phyloP scores from a whole-genome alignment of 257 asterid species.

The Scutellaria galericulata region DNA sequence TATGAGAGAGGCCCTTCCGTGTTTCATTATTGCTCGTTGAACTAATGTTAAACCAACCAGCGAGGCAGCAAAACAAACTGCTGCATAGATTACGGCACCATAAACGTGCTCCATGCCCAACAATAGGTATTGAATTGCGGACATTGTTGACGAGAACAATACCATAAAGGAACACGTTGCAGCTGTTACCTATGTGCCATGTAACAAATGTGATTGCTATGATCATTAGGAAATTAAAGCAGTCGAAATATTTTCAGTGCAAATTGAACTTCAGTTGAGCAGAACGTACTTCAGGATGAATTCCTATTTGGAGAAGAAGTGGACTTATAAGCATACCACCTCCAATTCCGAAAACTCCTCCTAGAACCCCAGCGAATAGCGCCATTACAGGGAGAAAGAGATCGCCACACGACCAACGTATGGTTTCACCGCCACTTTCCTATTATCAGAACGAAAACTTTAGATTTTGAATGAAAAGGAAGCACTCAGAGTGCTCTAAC shows the following conservation, averaged over 20 bases:
- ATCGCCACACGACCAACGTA: slow-evolving; percentile 33
- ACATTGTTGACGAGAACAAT: slow-evolving; percentile 89
- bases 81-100: slow-evolving; percentile 56
- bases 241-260: not conserved
- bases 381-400: slow-evolving; percentile 79
- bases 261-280: not conserved
- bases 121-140: slow-evolving; percentile 72
- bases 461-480: not conserved
- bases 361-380: slow-evolving; percentile 75
- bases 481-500: not conserved
- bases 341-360: slow-evolving; percentile 91
- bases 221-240: not conserved
- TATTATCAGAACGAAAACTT: slow-evolving; percentile 32
- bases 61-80: slow-evolving; percentile 66
- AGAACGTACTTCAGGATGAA: slow-evolving; percentile 69
- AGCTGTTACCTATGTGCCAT: slow-evolving; percentile 66
- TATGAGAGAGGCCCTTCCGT: slow-evolving; percentile 82
- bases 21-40: slow-evolving; percentile 60
- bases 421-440: slow-evolving; percentile 47
- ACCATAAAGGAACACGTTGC: slow-evolving; percentile 95
- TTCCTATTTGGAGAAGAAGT: slow-evolving; percentile 80
- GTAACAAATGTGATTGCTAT: not conserved
- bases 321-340: slow-evolving; percentile 97
- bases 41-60: slow-evolving; percentile 61
- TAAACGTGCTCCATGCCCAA: slow-evolving; percentile 70